A percentile compares a stretch with the other conserved stretches of the same genome.
Conservation (phyloP, 2,329 filamentous ascomycete genomes). For the Blastomyces parvus region DNA sequence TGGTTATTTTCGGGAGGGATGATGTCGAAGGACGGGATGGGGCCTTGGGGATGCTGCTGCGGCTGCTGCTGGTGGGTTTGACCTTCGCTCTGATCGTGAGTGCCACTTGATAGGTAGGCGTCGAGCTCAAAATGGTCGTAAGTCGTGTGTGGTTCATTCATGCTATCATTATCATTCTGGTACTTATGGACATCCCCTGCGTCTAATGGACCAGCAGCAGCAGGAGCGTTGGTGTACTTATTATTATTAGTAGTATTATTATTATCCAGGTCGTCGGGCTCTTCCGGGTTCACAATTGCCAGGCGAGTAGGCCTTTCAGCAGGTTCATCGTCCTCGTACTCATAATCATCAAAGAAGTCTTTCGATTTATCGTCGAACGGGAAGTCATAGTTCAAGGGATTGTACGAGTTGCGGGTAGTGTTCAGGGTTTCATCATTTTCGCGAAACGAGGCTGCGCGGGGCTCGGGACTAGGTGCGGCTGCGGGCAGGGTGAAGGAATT, state of each 20-base stretch:
- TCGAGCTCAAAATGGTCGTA: slow-evolving; percentile 3
- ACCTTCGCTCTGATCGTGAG: background rate
- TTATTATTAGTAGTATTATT: background rate
- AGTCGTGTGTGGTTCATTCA: background rate
- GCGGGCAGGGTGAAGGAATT: slow-evolving; percentile 7
- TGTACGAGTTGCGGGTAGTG: slow-evolving; percentile 7
- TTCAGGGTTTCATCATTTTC: background rate
- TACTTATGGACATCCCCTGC: background rate
- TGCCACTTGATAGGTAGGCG: background rate
- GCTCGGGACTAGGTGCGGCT: slow-evolving; percentile 18
- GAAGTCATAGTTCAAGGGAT: background rate
- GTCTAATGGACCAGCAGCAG: background rate
- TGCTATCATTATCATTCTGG: background rate
- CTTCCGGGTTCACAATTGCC: slow-evolving; percentile 3
- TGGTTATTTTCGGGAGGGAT: slow-evolving; percentile 8
- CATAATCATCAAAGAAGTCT: slow-evolving; percentile 10
- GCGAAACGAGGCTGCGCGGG: slow-evolving; percentile 19
- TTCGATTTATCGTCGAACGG: slow-evolving; percentile 1
- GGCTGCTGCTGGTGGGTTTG: background rate
- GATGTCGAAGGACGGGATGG: slow-evolving; percentile 10
- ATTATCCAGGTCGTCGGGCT: slow-evolving; percentile 1
- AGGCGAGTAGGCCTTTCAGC: slow-evolving; percentile 5
- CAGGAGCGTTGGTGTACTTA: background rate
- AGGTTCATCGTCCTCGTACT: background rate
- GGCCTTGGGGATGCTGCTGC: background rate